Percentiles rank a stretch among this genome's conserved stretches.
phyloP scores from a whole-genome alignment of 257 asterid genomes.

The Osmanthus fragrans region DNA sequence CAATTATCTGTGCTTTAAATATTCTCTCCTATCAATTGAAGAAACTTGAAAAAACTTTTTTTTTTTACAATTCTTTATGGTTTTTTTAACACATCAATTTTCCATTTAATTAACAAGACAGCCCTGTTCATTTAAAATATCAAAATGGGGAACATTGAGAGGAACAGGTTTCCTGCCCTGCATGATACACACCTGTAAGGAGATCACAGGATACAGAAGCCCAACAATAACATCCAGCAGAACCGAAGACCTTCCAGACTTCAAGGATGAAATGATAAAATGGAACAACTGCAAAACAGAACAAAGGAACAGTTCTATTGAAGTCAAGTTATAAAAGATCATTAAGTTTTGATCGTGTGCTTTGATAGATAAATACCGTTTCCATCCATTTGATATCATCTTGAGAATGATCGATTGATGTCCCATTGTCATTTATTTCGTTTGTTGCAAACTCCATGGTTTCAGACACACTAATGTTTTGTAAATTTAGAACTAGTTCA shows the following conservation, averaged over 20 bases:
- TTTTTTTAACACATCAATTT: background rate
- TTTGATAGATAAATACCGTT: slow-evolving; percentile 63
- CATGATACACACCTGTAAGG: slow-evolving; percentile 67
- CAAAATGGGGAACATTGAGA: slow-evolving; percentile 8
- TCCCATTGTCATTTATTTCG: slow-evolving; percentile 45
- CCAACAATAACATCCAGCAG: slow-evolving; percentile 90
- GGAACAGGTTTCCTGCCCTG: slow-evolving; percentile 7
- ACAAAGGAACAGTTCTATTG: slow-evolving; percentile 22
- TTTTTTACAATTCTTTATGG: background rate
- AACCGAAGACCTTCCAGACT: slow-evolving; percentile 93
- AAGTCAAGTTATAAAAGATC: slow-evolving; percentile 16
- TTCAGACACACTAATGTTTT: slow-evolving; percentile 62
- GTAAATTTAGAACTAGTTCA: slow-evolving; percentile 71
- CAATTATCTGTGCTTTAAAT: background rate
- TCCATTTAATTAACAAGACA: background rate
- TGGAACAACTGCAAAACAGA: slow-evolving; percentile 73
- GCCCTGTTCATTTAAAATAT: slow-evolving; percentile 8
- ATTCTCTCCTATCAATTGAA: background rate
- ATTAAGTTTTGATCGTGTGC: slow-evolving; percentile 13
- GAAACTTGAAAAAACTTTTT: background rate
- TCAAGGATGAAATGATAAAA: slow-evolving; percentile 86
- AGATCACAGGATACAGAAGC: slow-evolving; percentile 83
- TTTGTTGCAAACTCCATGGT: slow-evolving; percentile 43
- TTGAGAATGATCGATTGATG: slow-evolving; percentile 56
- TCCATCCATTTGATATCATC: slow-evolving; percentile 98